phyloP scores from a whole-genome alignment of 768 basidiomycete species.

The Suillus variegatus region DNA sequence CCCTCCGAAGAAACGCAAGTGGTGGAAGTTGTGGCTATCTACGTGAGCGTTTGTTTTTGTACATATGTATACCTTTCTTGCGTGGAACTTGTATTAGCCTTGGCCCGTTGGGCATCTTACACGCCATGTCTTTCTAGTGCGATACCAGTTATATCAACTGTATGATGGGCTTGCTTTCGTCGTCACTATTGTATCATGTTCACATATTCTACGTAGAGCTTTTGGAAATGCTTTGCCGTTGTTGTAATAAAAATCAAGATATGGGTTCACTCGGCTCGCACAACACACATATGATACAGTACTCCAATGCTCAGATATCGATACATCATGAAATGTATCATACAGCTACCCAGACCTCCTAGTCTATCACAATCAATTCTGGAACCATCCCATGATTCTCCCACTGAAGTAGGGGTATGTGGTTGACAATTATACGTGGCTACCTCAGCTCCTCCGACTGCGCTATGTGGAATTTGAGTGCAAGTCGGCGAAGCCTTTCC shows the following conservation, averaged over 20 bases:
- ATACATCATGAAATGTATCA: neutral
- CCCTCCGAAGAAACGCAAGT: conserved; percentile 54
- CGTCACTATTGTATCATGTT: conserved; percentile 14
- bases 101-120: conserved; percentile 2
- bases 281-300: neutral
- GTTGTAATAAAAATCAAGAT: conserved; percentile 8
- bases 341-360: neutral
- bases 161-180: conserved; percentile 6
- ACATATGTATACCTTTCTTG: conserved; percentile 1
- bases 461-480: conserved; percentile 26
- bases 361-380: neutral
- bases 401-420: neutral
- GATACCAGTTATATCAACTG: neutral
- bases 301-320: neutral
- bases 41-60: conserved; percentile 18
- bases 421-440: neutral
- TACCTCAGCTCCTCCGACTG: conserved; percentile 15
- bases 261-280: neutral
- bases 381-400: neutral
- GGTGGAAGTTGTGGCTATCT: conserved; percentile 51
- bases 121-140: conserved; percentile 9
- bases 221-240: neutral
- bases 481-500: conserved; percentile 29
- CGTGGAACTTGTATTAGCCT: conserved; percentile 3
- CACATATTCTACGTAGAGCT: neutral